Base-by-base conservation (phyloP, 768 basidiomycete species). In the Plicaturopsis crispa region DNA sequence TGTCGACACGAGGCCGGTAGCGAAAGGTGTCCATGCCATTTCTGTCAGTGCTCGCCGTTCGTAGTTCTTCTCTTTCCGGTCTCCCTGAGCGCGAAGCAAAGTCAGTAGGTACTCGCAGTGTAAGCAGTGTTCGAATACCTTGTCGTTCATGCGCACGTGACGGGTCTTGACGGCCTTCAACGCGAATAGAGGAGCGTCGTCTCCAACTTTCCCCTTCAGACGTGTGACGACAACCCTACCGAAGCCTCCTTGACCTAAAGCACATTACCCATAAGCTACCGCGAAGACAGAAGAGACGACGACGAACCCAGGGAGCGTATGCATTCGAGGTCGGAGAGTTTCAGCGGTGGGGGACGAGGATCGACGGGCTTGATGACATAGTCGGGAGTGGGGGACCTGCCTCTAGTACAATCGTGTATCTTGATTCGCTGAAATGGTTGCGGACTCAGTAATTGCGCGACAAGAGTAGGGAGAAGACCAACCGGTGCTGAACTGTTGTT, bases 1-100 rank as follows among this genome's bases (percentile, higher is more conserved):
- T 1, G 53, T 55, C 35, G 66, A 57, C 22, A 75, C 42, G 3
- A 75, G 52, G 3, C 72, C 71, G 6, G 59, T 57, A 23, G 76
- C 49, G 57, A 75, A 80, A 0, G 77, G 68, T 38, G 63, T 69
- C 78, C 77, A 79, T 4, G 63, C 62, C 16, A 79, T 54, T 32
- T 46, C 42, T 12, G 51, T 49, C 7, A 80, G 66, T 12, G 48
- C 43, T 13, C 48, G 48, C 21, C 68, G 63, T 55, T 80, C 78
- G 4, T 48, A 40, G 41, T 71, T 53, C 24, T 65, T 63, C 5
- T 56, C 53, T 1, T 43, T 40, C 18, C 56, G 48, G 22, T 54
- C 42, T 31, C 43, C 34, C 63, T 62, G 30, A 16, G 34, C 23
- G 16, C 33, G 8, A n/a, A 19, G 6, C 30, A 32, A 24, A 31